Percentiles rank a stretch among this genome's conserved stretches.
These are phyloP conservation scores for Carex littledalei DNA, from an alignment of 176 grass and related monocot genomes.

Conservation along the genomic window DNA sequence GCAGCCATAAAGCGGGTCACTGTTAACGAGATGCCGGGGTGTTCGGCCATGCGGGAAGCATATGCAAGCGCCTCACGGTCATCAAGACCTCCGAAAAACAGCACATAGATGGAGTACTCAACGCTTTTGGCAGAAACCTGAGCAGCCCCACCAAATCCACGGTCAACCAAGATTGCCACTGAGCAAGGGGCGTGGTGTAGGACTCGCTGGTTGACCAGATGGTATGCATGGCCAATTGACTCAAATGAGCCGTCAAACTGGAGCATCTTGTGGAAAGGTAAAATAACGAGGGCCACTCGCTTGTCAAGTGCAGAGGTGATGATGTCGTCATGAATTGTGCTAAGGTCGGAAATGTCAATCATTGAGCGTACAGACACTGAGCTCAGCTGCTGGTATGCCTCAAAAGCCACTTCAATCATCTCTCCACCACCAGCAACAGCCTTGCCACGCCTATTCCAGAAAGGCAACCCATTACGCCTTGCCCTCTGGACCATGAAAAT, in stretches of 20 bases:
- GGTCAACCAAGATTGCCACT: slow-evolving; percentile 66
- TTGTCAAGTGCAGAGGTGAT: slow-evolving; percentile 44
- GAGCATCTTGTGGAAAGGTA: slow-evolving; percentile 65
- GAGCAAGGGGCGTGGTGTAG: slow-evolving; percentile 63
- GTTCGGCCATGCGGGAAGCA: slow-evolving; percentile 14
- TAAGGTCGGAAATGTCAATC: slow-evolving; percentile 68
- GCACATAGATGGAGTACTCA: slow-evolving; percentile 27
- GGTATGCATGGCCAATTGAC: slow-evolving; percentile 47
- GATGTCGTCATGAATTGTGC: slow-evolving; percentile 73
- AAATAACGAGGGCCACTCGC: slow-evolving; percentile 45
- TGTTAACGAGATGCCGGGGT: slow-evolving; percentile 16
- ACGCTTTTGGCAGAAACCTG: slow-evolving; percentile 58
- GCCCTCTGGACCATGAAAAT: slow-evolving; percentile 63
- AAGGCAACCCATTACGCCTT: slow-evolving; percentile 45
- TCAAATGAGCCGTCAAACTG: slow-evolving; percentile 50
- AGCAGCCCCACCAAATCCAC: slow-evolving; percentile 58
- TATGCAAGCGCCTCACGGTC: slow-evolving; percentile 22
- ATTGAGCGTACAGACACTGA: slow-evolving; percentile 50
- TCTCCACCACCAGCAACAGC: not conserved
- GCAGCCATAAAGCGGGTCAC: slow-evolving; percentile 1
- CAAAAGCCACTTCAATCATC: slow-evolving; percentile 70
- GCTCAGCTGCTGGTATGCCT: slow-evolving; percentile 74
- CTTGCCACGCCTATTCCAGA: slow-evolving; percentile 42
- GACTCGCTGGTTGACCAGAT: slow-evolving; percentile 55
- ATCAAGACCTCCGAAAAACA: slow-evolving; percentile 49